Base-by-base conservation (phyloP, 768 basidiomycete genomes). In the Leccinum truebloodii region DNA sequence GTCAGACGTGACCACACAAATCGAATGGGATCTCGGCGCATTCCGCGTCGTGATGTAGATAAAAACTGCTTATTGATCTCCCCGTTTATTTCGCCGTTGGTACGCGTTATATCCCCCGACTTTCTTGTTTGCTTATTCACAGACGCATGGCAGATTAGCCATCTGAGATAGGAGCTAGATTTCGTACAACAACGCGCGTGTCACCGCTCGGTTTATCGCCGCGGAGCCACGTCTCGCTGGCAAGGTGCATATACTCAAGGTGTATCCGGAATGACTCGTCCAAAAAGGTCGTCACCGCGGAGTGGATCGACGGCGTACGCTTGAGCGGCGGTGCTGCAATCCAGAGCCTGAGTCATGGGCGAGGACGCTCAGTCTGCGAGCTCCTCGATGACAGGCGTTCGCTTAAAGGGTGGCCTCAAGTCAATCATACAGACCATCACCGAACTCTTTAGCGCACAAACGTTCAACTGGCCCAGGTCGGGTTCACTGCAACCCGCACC, bases 351-450 rank as follows among this genome's bases (percentile, higher is more conserved):
- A n/a, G n/a, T n/a, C 30, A 85, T 90, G 83, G 87, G 87, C 53
- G 84, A 79, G 9, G 30, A 32, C 30, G 30, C 9, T 32, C 30
- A 28, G 7, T 28, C 28, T 28, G 28, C 28, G 28, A 28, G 28
- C 28, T 28, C 30, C 9, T 32, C 30, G 9, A 0, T 32, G 30
- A 32, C 9, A 32, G 30, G 30, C 30, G 9, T 32, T 32, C 65
- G 57, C 32, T 75, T 89, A 10, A 81, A 81, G 64, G 89, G 89
- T 12, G 89, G 89, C 26, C 75, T 84, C 37, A 74, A 78, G 55
- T 76, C 81, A 34, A 80, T 92, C 58, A 94, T 97, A 92, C 85
- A 90, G 61, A 86, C 87, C 22, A 93, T 94, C 82, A 86, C 94
- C 41, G 88, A 92, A 62, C 79, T 94, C 2, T 94, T 95, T 77